These are phyloP conservation scores for Biscogniauxia marginata DNA, from an alignment of 2,329 filamentous ascomycete species.

Conservation along the genomic window DNA sequence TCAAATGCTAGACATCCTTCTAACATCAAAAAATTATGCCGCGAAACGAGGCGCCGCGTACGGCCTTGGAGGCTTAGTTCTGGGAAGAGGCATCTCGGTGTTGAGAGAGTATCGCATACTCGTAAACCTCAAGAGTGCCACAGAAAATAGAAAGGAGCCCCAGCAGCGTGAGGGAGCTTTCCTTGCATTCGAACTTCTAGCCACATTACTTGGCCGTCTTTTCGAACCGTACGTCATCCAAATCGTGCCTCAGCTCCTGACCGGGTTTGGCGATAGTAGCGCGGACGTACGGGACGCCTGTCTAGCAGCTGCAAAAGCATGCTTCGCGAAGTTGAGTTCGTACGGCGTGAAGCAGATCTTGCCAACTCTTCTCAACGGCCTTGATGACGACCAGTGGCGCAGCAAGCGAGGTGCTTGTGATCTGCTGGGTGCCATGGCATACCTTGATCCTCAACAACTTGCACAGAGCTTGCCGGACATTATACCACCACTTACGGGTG, in stretches of 20 bases:
- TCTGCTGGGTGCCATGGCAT: conserved; percentile 95
- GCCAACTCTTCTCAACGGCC: conserved; percentile 83
- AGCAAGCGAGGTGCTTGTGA: conserved; percentile 99
- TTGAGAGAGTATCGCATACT: conserved; percentile 85
- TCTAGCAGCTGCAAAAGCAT: conserved; percentile 88
- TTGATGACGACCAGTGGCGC: conserved; percentile 95
- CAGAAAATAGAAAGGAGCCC: conserved; percentile 93
- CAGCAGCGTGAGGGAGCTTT: conserved; percentile 87
- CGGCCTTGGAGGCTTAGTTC: conserved; percentile 85
- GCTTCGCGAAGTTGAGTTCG: conserved; percentile 89
- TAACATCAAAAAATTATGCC: conserved; percentile 90
- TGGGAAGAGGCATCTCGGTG: conserved; percentile 79
- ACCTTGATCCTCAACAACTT: conserved; percentile 92
- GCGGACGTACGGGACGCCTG: conserved; percentile 90
- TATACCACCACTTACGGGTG: conserved; percentile 89
- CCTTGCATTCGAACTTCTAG: conserved; percentile 86
- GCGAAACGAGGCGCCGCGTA: conserved; percentile 90
- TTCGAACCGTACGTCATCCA: conserved; percentile 98
- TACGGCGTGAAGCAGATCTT: conserved; percentile 95
- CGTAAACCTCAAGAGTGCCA: conserved; percentile 72
- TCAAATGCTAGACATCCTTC: conserved; percentile 75
- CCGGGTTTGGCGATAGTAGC: conserved; percentile 84
- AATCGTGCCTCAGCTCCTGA: conserved; percentile 85
- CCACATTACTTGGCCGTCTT: conserved; percentile 77
- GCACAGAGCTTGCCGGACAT: conserved; percentile 92